phyloP scores from a whole-genome alignment of 2,329 filamentous ascomycete species.

The Exserohilum turcica region DNA sequence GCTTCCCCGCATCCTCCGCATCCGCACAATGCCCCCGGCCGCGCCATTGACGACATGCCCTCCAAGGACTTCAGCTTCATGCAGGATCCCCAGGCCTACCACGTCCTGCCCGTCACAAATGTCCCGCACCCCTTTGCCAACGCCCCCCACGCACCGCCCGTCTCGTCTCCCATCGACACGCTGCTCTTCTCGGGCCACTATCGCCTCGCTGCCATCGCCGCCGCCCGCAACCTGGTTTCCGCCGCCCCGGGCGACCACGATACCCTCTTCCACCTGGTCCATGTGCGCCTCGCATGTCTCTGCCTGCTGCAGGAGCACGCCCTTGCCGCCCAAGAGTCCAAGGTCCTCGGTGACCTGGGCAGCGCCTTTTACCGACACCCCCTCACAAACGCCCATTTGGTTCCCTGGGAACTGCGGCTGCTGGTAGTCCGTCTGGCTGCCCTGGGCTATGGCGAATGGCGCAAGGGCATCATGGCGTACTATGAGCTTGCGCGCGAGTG shows the following conservation, averaged over 20 bases:
- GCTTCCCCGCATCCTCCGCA: constrained; percentile 27
- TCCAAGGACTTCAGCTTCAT: constrained; percentile 70
- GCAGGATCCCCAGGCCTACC: constrained; percentile 54
- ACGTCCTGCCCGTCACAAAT: constrained; percentile 71
- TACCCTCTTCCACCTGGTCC: constrained; percentile 76
- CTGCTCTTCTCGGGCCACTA: constrained; percentile 78
- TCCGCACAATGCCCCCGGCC: constrained; percentile 19
- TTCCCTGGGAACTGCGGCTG: constrained; percentile 86
- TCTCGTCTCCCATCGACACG: constrained; percentile 64
- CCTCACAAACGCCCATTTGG: constrained; percentile 60
- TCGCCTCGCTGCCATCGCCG: constrained; percentile 74
- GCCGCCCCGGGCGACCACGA: constrained; percentile 61
- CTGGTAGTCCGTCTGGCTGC: constrained; percentile 83
- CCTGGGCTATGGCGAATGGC: constrained; percentile 81
- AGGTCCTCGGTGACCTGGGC: constrained; percentile 65
- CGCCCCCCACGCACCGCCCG: constrained; percentile 66
- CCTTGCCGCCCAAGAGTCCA: constrained; percentile 64
- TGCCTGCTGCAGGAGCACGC: constrained; percentile 72
- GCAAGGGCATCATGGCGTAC: constrained; percentile 85
- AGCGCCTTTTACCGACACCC: constrained; percentile 58
- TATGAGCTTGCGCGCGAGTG: constrained; percentile 87
- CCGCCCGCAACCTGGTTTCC: constrained; percentile 64
- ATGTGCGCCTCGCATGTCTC: constrained; percentile 80
- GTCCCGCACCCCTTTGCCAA: constrained; percentile 70
- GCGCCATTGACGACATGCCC: constrained; percentile 44